Evolutionary conservation across 2,329 filamentous ascomycete genomes (phyloP).

Genomic region (Microdochium bolleyi): DNA sequence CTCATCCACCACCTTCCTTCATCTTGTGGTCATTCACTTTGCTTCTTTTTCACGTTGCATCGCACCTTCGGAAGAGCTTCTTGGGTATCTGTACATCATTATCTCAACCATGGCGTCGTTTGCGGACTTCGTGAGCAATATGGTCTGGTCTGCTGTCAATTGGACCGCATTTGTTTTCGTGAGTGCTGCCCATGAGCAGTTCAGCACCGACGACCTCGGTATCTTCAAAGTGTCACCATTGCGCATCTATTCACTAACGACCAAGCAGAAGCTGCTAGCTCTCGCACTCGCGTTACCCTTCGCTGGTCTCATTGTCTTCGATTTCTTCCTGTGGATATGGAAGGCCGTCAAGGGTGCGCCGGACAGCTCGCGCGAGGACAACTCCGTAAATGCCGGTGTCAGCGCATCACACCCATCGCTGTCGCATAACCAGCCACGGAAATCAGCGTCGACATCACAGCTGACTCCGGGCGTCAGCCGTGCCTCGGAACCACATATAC

Average conservation of each 20-base stretch:
- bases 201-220: conserved; percentile 4
- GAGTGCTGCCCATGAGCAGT: conserved; percentile 4
- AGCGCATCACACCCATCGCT: neutral
- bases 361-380: neutral
- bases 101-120: neutral
- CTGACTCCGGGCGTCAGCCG: too few species aligned
- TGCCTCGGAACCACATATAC: too few species aligned
- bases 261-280: conserved; percentile 21
- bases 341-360: conserved; percentile 5
- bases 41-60: too few species aligned
- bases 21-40: neutral
- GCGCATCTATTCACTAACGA: neutral
- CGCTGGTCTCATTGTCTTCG: conserved; percentile 37
- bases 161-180: conserved; percentile 25
- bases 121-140: neutral
- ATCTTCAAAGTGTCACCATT: neutral
- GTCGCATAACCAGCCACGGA: neutral
- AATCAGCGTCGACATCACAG: neutral
- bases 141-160: conserved; percentile 16
- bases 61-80: too few species aligned
- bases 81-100: neutral
- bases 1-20: neutral
- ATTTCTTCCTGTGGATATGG: conserved; percentile 45
- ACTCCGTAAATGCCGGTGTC: neutral
- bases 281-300: conserved; percentile 38